phyloP scores from a whole-genome alignment of 2,329 filamentous ascomycete genomes.

The Phyllosticta citribraziliensis region DNA sequence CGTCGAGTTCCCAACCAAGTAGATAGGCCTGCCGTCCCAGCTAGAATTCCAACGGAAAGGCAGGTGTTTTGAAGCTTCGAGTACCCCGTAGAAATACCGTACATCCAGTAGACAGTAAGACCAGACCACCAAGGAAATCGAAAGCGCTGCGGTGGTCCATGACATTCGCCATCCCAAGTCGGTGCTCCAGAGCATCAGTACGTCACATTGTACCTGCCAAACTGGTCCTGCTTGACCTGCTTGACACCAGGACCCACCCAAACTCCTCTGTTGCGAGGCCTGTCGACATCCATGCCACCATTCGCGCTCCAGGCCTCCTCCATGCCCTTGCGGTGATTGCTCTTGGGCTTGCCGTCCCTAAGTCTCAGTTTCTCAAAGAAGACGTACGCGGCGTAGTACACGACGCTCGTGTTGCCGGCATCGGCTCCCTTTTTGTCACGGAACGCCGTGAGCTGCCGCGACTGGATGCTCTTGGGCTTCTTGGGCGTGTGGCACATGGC shows the following conservation, averaged over 20 bases:
- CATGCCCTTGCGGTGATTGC: conserved; percentile 42
- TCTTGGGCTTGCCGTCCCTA: conserved; percentile 43
- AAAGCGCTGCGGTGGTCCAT: background rate
- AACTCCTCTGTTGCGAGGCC: background rate
- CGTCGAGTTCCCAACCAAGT: too few relatives aligned
- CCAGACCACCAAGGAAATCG: background rate
- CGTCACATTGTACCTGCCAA: background rate
- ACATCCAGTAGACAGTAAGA: too few relatives aligned
- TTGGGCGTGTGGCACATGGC: conserved; percentile 31
- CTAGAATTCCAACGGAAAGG: too few relatives aligned
- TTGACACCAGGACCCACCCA: background rate
- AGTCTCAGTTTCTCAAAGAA: conserved; percentile 52
- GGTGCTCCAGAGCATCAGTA: background rate
- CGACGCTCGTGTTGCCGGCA: conserved; percentile 38
- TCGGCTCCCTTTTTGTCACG: conserved; percentile 39
- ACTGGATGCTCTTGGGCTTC: conserved; percentile 26
- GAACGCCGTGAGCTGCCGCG: conserved; percentile 40
- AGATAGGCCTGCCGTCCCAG: too few relatives aligned
- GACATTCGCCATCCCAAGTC: background rate
- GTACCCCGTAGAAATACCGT: too few relatives aligned
- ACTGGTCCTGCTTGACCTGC: background rate
- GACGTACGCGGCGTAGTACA: conserved; percentile 48
- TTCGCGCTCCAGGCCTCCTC: conserved; percentile 22
- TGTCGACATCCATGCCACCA: background rate
- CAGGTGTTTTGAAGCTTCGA: too few relatives aligned